These are phyloP conservation scores for Daldinia childiae DNA, from an alignment of 495 filamentous ascomycete genomes.

Conservation along the genomic window DNA sequence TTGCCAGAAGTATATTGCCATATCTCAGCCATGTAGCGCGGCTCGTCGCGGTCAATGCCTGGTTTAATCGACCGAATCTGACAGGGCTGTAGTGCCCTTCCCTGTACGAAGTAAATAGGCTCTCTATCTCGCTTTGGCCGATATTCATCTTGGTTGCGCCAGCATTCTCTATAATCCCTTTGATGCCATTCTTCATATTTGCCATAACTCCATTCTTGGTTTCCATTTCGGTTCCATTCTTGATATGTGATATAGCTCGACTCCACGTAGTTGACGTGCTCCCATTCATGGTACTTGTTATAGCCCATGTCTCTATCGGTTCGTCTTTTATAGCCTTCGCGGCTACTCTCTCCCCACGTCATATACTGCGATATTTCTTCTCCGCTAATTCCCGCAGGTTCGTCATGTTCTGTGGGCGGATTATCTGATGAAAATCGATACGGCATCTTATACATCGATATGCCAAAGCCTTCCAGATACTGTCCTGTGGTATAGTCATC, in stretches of 20 bases:
- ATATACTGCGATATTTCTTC: neutral
- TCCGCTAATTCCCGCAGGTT: too few relatives aligned
- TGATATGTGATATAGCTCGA: neutral
- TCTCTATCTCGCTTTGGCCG: neutral
- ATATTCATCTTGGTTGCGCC: neutral
- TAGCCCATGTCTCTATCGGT: neutral
- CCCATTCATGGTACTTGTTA: neutral
- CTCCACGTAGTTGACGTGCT: neutral
- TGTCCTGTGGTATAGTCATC: neutral
- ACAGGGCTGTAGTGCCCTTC: neutral
- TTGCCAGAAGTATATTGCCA: neutral
- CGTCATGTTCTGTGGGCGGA: neutral
- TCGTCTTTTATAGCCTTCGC: neutral
- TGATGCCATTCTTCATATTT: neutral
- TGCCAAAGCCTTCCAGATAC: neutral
- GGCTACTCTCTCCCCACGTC: neutral
- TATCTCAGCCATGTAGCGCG: conserved; percentile 5
- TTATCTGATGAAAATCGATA: too few relatives aligned
- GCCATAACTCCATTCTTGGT: neutral
- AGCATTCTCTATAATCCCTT: neutral
- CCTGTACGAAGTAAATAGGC: neutral
- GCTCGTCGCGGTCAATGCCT: neutral
- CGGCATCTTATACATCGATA: neutral
- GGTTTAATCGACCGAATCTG: neutral
- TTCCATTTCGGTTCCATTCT: neutral